phyloP scores from a whole-genome alignment of 23 red algal genomes.

The Chondrus crispus region DNA sequence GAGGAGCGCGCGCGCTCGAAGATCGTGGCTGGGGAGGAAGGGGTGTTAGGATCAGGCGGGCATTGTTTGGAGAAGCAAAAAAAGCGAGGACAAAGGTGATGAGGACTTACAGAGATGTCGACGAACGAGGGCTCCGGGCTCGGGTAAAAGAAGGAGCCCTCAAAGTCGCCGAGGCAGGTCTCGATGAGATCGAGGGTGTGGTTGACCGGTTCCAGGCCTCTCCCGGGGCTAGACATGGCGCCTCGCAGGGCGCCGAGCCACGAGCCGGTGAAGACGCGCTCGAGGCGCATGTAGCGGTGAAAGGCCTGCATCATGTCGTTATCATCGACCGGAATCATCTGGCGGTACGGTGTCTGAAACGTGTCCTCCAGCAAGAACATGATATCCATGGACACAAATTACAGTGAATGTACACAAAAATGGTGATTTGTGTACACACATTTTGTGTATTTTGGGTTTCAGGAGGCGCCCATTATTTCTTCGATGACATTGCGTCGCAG shows the following conservation, averaged over 20 bases:
- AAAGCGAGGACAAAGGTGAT: too few species aligned
- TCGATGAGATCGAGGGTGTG: constrained; percentile 75
- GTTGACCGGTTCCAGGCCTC: constrained; percentile 28
- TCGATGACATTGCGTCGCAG: constrained; percentile 61
- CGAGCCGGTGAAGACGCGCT: constrained; percentile 64
- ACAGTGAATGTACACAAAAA: too few species aligned
- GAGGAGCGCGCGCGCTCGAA: too few species aligned
- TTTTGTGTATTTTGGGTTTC: too few species aligned
- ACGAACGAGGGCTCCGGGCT: constrained; percentile 56
- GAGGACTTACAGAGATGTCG: constrained; percentile 45
- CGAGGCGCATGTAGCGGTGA: constrained; percentile 61
- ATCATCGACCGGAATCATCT: constrained; percentile 50
- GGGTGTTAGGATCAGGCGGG: too few species aligned
- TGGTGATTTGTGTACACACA: too few species aligned
- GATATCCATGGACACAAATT: constrained; percentile 88
- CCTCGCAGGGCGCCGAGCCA: constrained; percentile 71
- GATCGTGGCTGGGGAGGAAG: too few species aligned
- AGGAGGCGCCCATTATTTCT: too few species aligned
- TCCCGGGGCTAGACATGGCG: neutral
- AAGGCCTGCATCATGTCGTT: constrained; percentile 69
- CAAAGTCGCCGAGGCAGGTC: constrained; percentile 30
- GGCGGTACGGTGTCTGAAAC: constrained; percentile 52
- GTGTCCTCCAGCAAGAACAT: constrained; percentile 76
- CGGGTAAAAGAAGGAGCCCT: constrained; percentile 57
- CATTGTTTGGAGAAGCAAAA: too few species aligned